These are phyloP conservation scores for Xylariaceae sp. DNA, from an alignment of 2,329 filamentous ascomycete species.

Conservation along the genomic window DNA sequence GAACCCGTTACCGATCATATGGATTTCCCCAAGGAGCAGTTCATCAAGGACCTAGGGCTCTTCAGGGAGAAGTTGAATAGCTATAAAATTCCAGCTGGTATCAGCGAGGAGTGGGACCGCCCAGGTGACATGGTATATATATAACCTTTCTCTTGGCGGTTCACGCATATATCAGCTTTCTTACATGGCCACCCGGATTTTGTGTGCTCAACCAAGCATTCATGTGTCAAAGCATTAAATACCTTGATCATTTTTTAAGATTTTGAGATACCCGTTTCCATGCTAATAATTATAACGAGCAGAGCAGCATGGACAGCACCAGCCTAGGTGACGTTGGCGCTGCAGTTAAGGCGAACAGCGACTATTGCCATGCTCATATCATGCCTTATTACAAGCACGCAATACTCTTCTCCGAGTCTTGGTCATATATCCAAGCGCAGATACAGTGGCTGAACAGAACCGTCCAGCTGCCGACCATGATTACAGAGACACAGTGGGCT, in stretches of 20 bases:
- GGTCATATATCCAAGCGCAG: conserved; percentile 1
- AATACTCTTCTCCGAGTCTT: not conserved
- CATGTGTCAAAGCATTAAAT: not conserved
- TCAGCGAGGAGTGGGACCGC: not conserved
- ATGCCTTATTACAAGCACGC: not conserved
- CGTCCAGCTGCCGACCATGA: not conserved
- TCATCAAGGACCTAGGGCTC: not conserved
- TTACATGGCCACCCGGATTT: not conserved
- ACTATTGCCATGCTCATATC: not conserved
- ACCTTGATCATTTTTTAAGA: no score
- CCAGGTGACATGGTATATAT: not conserved
- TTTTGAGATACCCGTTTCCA: not conserved
- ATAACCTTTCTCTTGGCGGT: no score
- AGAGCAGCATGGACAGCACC: not conserved
- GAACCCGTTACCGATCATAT: conserved; percentile 14
- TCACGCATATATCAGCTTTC: not conserved
- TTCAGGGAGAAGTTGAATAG: not conserved
- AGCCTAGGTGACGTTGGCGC: not conserved
- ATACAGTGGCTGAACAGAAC: conserved; percentile 6
- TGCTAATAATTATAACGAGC: not conserved
- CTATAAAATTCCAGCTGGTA: not conserved
- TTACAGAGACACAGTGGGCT: conserved; percentile 7
- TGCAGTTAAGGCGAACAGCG: not conserved
- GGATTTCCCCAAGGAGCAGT: conserved; percentile 7
- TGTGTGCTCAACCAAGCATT: not conserved